Conservation (phyloP, 2,329 filamentous ascomycete genomes). For the Aspergillus neoniger region DNA sequence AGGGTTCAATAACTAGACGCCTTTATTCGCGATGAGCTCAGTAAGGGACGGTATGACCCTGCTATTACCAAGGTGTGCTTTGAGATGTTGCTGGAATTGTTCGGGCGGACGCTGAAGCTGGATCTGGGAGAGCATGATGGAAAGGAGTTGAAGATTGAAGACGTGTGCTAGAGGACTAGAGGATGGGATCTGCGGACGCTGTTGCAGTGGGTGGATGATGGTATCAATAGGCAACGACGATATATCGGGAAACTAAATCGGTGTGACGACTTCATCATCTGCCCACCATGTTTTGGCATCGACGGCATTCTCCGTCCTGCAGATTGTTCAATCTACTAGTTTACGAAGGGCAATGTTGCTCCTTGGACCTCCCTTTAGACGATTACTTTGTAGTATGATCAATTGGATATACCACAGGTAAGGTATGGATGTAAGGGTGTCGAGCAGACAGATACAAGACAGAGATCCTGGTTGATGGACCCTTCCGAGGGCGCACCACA, state of each 20-base stretch:
- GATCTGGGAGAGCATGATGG: conserved; percentile 73
- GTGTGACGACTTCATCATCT: not conserved
- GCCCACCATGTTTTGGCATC: not conserved
- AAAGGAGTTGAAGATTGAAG: conserved; percentile 64
- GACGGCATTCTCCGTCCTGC: not conserved
- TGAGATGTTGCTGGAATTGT: conserved; percentile 84
- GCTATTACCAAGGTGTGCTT: conserved; percentile 86
- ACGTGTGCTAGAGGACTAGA: conserved; percentile 61
- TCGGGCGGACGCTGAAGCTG: conserved; percentile 73
- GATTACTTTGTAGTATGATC: not conserved
- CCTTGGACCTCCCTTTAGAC: not conserved
- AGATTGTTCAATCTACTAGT: not conserved
- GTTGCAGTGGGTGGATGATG: not conserved
- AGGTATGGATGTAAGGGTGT: not conserved
- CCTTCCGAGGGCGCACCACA: not conserved
- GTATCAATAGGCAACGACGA: not conserved
- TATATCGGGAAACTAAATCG: not conserved
- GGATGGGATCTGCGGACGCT: not conserved
- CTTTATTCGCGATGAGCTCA: conserved; percentile 89
- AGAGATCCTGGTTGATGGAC: not conserved
- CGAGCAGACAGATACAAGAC: not conserved
- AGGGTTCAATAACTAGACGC: conserved; percentile 57
- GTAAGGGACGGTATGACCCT: conserved; percentile 91
- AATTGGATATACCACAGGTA: not conserved
- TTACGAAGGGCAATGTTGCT: not conserved